phyloP scores from a whole-genome alignment of 371 early-diverging fungal genomes.

The Syncephalis fuscata region DNA sequence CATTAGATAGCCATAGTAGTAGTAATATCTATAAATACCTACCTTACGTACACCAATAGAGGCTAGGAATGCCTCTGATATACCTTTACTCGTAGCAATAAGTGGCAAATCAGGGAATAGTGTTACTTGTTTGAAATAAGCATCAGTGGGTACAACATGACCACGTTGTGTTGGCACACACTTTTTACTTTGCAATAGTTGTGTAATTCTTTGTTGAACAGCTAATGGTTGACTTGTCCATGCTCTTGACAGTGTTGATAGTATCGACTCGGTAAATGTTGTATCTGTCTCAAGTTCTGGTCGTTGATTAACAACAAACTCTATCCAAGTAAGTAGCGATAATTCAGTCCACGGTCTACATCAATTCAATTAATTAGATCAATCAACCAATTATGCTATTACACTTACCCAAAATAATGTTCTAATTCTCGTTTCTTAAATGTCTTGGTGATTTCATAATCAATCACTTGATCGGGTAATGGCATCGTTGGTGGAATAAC shows the following conservation, averaged over 20 bases:
- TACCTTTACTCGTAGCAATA: conserved; percentile 27
- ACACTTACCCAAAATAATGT: conserved; percentile 19
- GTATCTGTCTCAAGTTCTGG: conserved; percentile 29
- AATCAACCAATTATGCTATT: conserved; percentile 5
- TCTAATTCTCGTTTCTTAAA: conserved; percentile 35
- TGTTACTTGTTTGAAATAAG: conserved; percentile 65
- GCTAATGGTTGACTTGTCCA: conserved; percentile 4
- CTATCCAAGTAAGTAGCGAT: conserved; percentile 39
- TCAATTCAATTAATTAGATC: too few relatives aligned
- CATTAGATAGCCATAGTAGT: conserved; percentile 12
- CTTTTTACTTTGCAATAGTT: conserved; percentile 20
- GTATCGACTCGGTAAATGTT: conserved; percentile 43
- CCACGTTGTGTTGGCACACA: conserved; percentile 66
- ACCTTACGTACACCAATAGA: conserved; percentile 62
- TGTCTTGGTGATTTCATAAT: conserved; percentile 38
- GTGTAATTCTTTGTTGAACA: conserved; percentile 23
- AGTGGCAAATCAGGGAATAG: conserved; percentile 72
- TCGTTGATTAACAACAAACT: conserved; percentile 18
- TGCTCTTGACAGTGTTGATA: conserved; percentile 32
- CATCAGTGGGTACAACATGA: conserved; percentile 41
- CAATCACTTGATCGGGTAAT: conserved; percentile 37
- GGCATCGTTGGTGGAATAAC: conserved; percentile 37
- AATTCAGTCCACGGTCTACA: conserved; percentile 34
- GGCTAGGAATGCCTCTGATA: conserved; percentile 37
- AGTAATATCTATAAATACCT: too few relatives aligned